Percentiles rank a stretch among this genome's conserved stretches.
Evolutionary conservation across 2,329 filamentous ascomycete species (phyloP).

Genomic region (Dactylellina leptospora): DNA sequence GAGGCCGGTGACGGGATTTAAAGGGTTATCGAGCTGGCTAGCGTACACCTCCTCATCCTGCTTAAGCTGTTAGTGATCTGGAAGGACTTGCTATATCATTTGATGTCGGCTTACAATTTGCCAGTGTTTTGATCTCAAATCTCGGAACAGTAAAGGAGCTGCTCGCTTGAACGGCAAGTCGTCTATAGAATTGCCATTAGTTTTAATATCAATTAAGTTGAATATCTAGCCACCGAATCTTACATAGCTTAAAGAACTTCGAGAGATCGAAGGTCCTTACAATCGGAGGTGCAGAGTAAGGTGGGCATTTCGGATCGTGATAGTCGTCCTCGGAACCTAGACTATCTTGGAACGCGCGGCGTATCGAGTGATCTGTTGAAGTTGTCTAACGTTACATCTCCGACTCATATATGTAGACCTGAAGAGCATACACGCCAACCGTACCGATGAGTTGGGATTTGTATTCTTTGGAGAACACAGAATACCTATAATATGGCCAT

Average conservation of each 20-base stretch:
- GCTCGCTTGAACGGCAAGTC: slow-evolving; percentile 54
- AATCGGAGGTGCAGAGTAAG: slow-evolving; percentile 50
- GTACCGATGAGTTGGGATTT: slow-evolving; percentile 33
- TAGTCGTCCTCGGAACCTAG: slow-evolving; percentile 45
- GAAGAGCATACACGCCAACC: too few species aligned
- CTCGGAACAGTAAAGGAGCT: slow-evolving; percentile 55
- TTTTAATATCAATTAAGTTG: background rate
- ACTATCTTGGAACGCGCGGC: slow-evolving; percentile 30
- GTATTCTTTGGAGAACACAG: slow-evolving; percentile 45
- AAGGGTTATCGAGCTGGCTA: slow-evolving; percentile 43
- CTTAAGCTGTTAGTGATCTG: background rate
- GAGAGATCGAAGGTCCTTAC: slow-evolving; percentile 48
- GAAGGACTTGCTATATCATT: background rate
- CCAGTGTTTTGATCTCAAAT: slow-evolving; percentile 51
- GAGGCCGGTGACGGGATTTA: slow-evolving; percentile 53
- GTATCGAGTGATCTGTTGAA: slow-evolving; percentile 31
- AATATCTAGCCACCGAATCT: background rate
- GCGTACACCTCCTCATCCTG: slow-evolving; percentile 54
- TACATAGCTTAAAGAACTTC: slow-evolving; percentile 56
- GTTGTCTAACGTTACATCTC: background rate
- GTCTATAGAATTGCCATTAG: slow-evolving; percentile 23
- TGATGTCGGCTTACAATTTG: slow-evolving; percentile 7
- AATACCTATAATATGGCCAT: slow-evolving; percentile 27
- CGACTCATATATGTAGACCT: background rate
- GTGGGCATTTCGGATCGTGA: slow-evolving; percentile 36